Evolutionary conservation across 805 yeast genomes (phyloP), one percentile per base, ranked within the genome.

Genomic region (Lipomyces sp.): DNA sequence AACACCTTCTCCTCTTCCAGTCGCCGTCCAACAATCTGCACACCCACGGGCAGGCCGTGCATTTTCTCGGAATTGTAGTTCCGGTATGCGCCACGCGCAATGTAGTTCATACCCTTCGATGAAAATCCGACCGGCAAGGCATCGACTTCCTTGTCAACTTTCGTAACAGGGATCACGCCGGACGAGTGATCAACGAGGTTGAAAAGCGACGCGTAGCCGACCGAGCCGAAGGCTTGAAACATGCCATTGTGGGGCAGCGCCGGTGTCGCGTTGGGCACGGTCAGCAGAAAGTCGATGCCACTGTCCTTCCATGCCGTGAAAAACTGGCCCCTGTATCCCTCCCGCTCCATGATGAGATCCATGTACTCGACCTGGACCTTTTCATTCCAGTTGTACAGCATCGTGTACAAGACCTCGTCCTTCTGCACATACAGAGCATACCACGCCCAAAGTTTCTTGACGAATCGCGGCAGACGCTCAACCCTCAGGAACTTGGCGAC

Each of bases 21-120:
- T 46, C 79, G 73, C 50, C 73, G 72, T n/a, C 84, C 80, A 2
- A 82, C 79, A 28, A 84, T 68, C 65, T 83, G 88, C n/a, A 84
- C 67, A 18, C 81, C 78, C 13, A 80, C 81, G 0, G 87, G 82
- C 48, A 82, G 78, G 3, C 82, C 83, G 57, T 79, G 73, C 63
- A 74, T 70, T 53, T 75, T 75, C 45, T 68, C 74, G 1, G 83
- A 75, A 55, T 79, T 74, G 65, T 79, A 81, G 43, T 72, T 63
- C 28, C 68, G 65, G 57, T 72, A 73, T 34, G 77, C 73, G 21
- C 67, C 71, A 39, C 65, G 59, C 44, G 81, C 85, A 2, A 71
- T 61, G 1, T 69, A 71, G 60, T 71, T 74, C 39, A 65, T 60
- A 18, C 55, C 54, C 40, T 55, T 49, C 32, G 63, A 51, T 28